phyloP scores from a whole-genome alignment of 352 stramenopile species.

The Phytophthora citrophthora region DNA sequence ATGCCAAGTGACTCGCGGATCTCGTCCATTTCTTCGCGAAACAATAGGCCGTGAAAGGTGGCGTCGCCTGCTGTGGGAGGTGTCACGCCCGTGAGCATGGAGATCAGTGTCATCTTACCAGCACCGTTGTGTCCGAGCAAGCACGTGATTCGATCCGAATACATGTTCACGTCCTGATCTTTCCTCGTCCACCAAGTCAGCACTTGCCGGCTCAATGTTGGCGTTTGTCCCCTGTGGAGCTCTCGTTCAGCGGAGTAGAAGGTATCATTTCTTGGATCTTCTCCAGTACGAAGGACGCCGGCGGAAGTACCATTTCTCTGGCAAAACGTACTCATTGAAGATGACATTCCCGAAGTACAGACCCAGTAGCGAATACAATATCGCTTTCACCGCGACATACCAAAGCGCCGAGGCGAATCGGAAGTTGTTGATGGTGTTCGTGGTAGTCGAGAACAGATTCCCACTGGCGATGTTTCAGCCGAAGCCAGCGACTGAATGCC shows the following conservation, averaged over 20 bases:
- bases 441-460: slow-evolving; percentile 51
- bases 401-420: slow-evolving; percentile 44
- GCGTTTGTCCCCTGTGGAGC: slow-evolving; percentile 44
- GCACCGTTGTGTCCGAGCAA: slow-evolving; percentile 93
- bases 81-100: slow-evolving; percentile 77
- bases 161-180: slow-evolving; percentile 20
- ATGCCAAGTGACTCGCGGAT: slow-evolving; percentile 71
- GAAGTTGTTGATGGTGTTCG: slow-evolving; percentile 38
- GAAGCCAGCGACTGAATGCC: slow-evolving; percentile 63
- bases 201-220: slow-evolving; percentile 51
- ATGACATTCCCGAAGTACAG: slow-evolving; percentile 90
- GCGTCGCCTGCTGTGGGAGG: slow-evolving; percentile 52
- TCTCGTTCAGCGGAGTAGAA: slow-evolving; percentile 46
- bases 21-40: slow-evolving; percentile 68
- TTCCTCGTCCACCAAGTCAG: slow-evolving; percentile 57
- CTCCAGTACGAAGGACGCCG: slow-evolving; percentile 79
- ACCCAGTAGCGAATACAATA: slow-evolving; percentile 86
- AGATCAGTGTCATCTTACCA: slow-evolving; percentile 95
- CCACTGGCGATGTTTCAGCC: slow-evolving; percentile 51
- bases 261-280: slow-evolving; percentile 56
- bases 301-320: slow-evolving; percentile 89
- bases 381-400: slow-evolving; percentile 81
- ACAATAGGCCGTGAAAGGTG: slow-evolving; percentile 50
- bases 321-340: slow-evolving; percentile 68
- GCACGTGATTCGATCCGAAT: slow-evolving; percentile 78